Evolutionary conservation across 768 basidiomycete species (phyloP).

Genomic region (Hypsizygus marmoreus): DNA sequence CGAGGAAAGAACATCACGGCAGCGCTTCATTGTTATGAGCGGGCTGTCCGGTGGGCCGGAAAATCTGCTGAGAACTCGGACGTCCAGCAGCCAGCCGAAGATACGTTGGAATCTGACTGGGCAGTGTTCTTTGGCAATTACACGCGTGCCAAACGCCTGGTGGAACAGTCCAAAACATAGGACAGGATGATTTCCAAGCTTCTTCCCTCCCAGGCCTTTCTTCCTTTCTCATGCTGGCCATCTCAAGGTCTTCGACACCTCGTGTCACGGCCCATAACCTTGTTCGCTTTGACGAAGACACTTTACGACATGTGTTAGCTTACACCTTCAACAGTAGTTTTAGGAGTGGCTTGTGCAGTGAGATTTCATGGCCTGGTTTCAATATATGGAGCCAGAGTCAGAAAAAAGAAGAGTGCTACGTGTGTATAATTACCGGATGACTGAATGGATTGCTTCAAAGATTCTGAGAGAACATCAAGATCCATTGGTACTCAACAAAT

Average conservation of each 20-base stretch:
- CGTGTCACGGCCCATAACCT: slow-evolving; percentile 22
- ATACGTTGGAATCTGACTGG: slow-evolving; percentile 63
- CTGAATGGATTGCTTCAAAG: too few species aligned
- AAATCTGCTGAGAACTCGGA: slow-evolving; percentile 36
- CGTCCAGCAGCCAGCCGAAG: slow-evolving; percentile 47
- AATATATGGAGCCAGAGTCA: too few species aligned
- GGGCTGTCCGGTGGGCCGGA: slow-evolving; percentile 71
- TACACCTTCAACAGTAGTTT: too few species aligned
- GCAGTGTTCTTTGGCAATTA: slow-evolving; percentile 61
- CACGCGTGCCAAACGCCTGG: slow-evolving; percentile 42
- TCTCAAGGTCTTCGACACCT: too few species aligned
- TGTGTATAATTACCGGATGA: too few species aligned
- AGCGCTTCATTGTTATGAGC: slow-evolving; percentile 66
- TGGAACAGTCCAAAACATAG: slow-evolving; percentile 3
- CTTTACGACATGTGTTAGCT: too few species aligned
- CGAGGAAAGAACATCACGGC: slow-evolving; percentile 34
- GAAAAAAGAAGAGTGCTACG: too few species aligned
- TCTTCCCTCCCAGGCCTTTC: not conserved
- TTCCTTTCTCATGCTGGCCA: slow-evolving; percentile 1
- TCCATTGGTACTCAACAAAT: too few species aligned
- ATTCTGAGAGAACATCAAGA: too few species aligned
- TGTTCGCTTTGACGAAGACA: too few species aligned
- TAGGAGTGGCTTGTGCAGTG: too few species aligned
- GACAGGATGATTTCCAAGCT: not conserved
- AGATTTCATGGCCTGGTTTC: too few species aligned